Conservation (phyloP, 108 stramenopile species). For the Discostella pseudostelligera region DNA sequence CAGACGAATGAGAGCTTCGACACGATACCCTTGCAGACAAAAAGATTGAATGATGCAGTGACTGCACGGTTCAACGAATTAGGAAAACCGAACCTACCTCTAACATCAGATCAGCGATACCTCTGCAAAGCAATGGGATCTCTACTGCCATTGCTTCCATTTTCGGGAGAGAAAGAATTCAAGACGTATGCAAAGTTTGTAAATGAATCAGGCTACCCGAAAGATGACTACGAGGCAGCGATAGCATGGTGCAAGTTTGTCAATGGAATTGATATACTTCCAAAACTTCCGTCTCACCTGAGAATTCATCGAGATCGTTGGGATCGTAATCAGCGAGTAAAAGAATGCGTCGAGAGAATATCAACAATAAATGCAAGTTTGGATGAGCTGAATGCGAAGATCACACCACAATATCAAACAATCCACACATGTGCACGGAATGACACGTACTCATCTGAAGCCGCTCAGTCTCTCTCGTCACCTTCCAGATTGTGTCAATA, state of each 20-base stretch:
- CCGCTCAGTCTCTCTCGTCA: too few species aligned
- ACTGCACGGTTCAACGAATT: neutral
- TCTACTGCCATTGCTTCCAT: slow-evolving; percentile 17
- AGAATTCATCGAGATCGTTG: slow-evolving; percentile 5
- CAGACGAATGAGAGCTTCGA: slow-evolving; percentile 29
- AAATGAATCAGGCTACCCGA: neutral
- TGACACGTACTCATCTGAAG: too few species aligned
- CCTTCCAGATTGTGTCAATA: too few species aligned
- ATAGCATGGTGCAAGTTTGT: slow-evolving; percentile 31
- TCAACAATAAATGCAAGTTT: too few species aligned
- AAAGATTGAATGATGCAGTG: slow-evolving; percentile 9
- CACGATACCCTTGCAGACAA: slow-evolving; percentile 13
- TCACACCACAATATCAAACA: too few species aligned
- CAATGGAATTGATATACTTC: slow-evolving; percentile 24
- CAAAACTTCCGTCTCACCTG: slow-evolving; percentile 26
- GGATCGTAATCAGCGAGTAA: slow-evolving; percentile 16
- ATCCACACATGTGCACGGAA: too few species aligned
- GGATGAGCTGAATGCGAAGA: too few species aligned
- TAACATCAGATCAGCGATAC: slow-evolving; percentile 27
- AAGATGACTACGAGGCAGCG: slow-evolving; percentile 14
- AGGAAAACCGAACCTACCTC: slow-evolving; percentile 7
- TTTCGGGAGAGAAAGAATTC: slow-evolving; percentile 8
- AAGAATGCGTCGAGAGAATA: too few species aligned
- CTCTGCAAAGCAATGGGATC: slow-evolving; percentile 12
- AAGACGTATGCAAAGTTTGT: slow-evolving; percentile 1